Evolutionary conservation across 495 filamentous ascomycete genomes (phyloP).

Genomic region (Penicillium manginii): DNA sequence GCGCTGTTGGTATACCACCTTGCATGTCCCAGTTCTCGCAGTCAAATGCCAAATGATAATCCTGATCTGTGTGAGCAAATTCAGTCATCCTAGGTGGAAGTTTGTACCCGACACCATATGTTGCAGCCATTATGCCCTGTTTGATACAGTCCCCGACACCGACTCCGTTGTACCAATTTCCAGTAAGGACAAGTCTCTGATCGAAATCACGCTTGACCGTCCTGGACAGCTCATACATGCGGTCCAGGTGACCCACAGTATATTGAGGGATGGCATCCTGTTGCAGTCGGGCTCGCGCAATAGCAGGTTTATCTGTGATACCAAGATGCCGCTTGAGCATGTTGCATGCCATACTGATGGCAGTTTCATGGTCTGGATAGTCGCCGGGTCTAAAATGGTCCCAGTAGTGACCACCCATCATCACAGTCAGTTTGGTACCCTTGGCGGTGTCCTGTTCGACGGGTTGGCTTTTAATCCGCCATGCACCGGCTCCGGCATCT

Average conservation of each 20-base stretch:
- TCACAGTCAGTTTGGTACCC: conserved; percentile 90
- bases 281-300: conserved; percentile 64
- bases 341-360: conserved; percentile 64
- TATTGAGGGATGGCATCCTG: conserved; percentile 89
- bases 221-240: conserved; percentile 61
- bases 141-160: conserved; percentile 69
- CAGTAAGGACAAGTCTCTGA: conserved; percentile 72
- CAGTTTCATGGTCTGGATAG: conserved; percentile 63
- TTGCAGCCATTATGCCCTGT: conserved; percentile 43
- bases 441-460: conserved; percentile 53
- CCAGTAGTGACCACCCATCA: conserved; percentile 96
- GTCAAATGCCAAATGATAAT: conserved; percentile 25
- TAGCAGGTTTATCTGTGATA: conserved; percentile 61
- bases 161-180: conserved; percentile 71
- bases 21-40: conserved; percentile 33
- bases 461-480: neutral
- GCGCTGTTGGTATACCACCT: conserved; percentile 41
- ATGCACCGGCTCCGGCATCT: neutral
- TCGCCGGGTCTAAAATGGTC: conserved; percentile 56
- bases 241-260: conserved; percentile 69
- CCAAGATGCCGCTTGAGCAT: conserved; percentile 74
- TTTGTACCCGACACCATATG: conserved; percentile 35
- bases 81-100: conserved; percentile 4
- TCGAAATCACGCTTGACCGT: conserved; percentile 60
- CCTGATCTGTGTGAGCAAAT: no score